Conservation (phyloP, 2,329 filamentous ascomycete genomes). For the Alternaria panax region DNA sequence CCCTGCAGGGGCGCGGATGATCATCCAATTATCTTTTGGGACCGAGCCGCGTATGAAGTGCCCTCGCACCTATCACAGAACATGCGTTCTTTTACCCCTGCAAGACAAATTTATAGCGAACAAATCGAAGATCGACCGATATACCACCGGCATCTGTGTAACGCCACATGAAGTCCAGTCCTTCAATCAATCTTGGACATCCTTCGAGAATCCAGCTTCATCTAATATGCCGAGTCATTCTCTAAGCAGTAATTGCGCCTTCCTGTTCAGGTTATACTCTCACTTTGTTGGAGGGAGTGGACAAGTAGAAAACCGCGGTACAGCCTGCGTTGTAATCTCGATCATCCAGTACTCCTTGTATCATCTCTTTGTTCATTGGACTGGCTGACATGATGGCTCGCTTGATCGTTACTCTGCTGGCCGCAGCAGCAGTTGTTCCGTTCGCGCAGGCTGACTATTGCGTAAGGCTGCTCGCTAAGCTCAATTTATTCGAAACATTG, state of each 20-base stretch:
- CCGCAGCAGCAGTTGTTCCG: slow-evolving; percentile 13
- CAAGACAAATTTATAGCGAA: neutral
- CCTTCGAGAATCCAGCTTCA: neutral
- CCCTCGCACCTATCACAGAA: neutral
- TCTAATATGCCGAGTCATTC: neutral
- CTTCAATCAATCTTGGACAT: neutral
- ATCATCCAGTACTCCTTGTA: neutral
- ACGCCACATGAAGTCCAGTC: neutral
- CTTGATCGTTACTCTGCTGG: slow-evolving; percentile 12
- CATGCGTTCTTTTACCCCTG: neutral
- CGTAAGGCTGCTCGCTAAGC: slow-evolving; percentile 1
- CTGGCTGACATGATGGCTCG: slow-evolving; percentile 4
- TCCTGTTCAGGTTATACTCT: neutral
- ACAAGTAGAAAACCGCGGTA: neutral
- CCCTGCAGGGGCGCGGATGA: neutral
- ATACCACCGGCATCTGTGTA: neutral
- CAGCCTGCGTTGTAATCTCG: neutral
- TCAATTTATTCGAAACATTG: neutral
- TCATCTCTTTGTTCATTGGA: neutral
- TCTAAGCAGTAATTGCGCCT: neutral
- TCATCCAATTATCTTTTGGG: neutral
- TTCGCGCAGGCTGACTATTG: slow-evolving; percentile 10
- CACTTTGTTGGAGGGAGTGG: neutral
- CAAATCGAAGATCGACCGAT: neutral
- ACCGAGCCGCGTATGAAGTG: neutral